A percentile compares a stretch with the other conserved stretches of the same genome.
phyloP scores from a whole-genome alignment of 495 filamentous ascomycete genomes.

The Aspergillus ellipticus region DNA sequence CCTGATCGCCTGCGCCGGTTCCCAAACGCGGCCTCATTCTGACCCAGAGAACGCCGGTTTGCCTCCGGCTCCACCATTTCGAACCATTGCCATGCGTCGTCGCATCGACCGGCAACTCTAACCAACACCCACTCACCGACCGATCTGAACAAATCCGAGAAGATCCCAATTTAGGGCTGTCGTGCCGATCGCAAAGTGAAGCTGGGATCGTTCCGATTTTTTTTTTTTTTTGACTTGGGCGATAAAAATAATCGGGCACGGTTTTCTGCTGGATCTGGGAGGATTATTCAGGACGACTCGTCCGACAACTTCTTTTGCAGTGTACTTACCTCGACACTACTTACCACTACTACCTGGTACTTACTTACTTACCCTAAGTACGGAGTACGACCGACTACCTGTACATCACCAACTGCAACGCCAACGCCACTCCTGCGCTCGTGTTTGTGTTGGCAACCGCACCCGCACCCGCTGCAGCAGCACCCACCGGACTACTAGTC shows the following conservation, averaged over 20 bases:
- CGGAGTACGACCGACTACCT: no score
- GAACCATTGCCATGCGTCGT: neutral
- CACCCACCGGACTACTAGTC: no score
- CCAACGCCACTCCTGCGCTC: no score
- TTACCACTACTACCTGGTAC: no score
- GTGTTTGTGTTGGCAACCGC: no score
- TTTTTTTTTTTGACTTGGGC: neutral
- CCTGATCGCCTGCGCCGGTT: neutral
- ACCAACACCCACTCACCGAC: conserved; percentile 1
- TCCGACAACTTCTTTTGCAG: no score
- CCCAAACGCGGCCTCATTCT: neutral
- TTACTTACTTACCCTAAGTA: no score
- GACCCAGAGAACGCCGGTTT: neutral
- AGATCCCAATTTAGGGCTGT: conserved; percentile 15
- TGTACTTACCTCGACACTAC: no score
- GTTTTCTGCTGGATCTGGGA: no score
- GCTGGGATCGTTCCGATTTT: neutral
- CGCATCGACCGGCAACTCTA: neutral
- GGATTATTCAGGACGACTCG: no score
- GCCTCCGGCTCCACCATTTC: neutral
- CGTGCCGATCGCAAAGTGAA: conserved; percentile 14
- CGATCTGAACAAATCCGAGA: conserved; percentile 13
- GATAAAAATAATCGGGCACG: neutral
- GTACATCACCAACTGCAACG: no score
- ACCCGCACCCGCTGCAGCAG: no score